Evolutionary conservation across 345 rosid species (phyloP).

Genomic region (Sapria himalayana): DNA sequence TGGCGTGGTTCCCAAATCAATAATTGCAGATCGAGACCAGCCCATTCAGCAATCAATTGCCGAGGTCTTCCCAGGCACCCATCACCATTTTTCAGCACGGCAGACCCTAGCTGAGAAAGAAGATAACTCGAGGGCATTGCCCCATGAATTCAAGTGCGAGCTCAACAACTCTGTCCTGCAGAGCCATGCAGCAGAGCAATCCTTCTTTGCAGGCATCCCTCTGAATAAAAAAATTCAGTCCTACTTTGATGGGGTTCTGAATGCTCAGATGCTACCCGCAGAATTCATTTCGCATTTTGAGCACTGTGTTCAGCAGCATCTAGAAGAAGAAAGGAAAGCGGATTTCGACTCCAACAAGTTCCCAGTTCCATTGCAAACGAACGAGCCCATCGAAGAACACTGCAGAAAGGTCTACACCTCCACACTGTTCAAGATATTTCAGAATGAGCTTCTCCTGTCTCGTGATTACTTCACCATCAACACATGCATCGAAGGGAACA

Average conservation of each 20-base stretch:
- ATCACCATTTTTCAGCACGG: conserved; percentile 61
- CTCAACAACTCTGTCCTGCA: conserved; percentile 55
- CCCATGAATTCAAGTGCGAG: conserved; percentile 37
- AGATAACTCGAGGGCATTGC: conserved; percentile 33
- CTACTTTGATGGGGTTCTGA: conserved; percentile 39
- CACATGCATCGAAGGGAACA: conserved; percentile 54
- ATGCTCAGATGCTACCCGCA: conserved; percentile 27
- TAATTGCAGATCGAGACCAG: conserved; percentile 68
- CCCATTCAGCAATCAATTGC: conserved; percentile 52
- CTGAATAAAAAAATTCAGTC: conserved; percentile 29
- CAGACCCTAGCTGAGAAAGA: conserved; percentile 45
- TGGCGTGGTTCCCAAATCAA: conserved; percentile 42
- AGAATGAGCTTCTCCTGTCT: conserved; percentile 51
- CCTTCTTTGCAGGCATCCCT: conserved; percentile 67
- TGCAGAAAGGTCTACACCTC: conserved; percentile 64
- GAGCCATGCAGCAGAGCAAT: conserved; percentile 40
- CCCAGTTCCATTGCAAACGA: conserved; percentile 49
- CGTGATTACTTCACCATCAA: conserved; percentile 44
- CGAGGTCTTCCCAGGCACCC: conserved; percentile 50
- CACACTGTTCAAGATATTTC: conserved; percentile 49
- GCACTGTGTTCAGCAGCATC: conserved; percentile 39
- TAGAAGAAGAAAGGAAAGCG: conserved; percentile 66
- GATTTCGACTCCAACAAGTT: conserved; percentile 54
- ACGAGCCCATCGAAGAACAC: conserved; percentile 70
- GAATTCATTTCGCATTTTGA: conserved; percentile 50